phyloP scores from a whole-genome alignment of 306 rosid species.

The Chamaecrista fasciculata region DNA sequence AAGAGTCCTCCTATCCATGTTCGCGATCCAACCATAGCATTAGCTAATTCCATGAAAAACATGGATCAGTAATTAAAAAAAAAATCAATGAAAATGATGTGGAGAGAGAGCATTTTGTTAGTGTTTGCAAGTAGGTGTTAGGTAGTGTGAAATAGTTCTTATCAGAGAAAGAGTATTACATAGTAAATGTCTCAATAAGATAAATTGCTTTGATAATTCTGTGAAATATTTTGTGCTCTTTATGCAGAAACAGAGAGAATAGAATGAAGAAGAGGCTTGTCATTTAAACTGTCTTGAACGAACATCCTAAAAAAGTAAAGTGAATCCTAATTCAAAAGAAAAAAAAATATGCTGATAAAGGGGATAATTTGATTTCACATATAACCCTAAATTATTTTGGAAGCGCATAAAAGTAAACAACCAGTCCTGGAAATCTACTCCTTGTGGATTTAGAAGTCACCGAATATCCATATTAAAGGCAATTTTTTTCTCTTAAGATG shows the following conservation, averaged over 20 bases:
- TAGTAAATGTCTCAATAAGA: neutral
- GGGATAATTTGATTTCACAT: conserved; percentile 1
- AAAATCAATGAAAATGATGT: neutral
- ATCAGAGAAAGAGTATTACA: too few species aligned
- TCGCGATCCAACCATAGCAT: conserved; percentile 94
- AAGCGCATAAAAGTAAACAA: neutral
- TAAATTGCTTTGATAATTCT: neutral
- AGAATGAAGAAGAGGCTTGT: conserved; percentile 16
- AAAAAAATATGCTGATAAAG: neutral
- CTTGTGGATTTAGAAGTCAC: neutral
- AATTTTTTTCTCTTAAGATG: too few species aligned
- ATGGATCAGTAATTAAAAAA: conserved; percentile 32
- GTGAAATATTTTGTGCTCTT: neutral
- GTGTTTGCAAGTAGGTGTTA: conserved; percentile 1
- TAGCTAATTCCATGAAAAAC: conserved; percentile 58
- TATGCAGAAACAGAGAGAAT: neutral
- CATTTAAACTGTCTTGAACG: neutral
- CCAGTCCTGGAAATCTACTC: neutral
- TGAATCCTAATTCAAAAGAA: neutral
- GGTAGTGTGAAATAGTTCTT: too few species aligned
- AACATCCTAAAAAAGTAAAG: neutral
- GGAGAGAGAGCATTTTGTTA: neutral
- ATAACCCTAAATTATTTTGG: neutral
- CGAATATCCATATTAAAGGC: neutral
- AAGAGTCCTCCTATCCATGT: conserved; percentile 91